phyloP scores from a whole-genome alignment of 2,329 filamentous ascomycete genomes.

The Colletotrichum salicis region DNA sequence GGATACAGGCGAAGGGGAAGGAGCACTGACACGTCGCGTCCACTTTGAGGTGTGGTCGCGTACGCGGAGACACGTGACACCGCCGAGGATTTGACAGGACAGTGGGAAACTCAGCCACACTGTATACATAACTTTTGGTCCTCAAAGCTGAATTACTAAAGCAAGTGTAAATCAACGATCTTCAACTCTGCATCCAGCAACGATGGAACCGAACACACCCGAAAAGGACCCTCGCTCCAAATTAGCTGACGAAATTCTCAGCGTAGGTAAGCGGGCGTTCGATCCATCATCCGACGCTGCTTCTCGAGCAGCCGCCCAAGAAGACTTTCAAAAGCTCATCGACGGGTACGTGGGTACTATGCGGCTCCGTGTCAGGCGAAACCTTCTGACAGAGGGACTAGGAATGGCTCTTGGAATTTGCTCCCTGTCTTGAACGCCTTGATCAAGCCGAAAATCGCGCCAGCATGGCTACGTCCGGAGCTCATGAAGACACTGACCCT shows the following conservation, averaged over 20 bases:
- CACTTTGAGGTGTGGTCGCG: neutral
- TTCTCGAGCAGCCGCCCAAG: constrained; percentile 46
- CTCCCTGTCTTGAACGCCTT: constrained; percentile 71
- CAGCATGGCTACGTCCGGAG: constrained; percentile 67
- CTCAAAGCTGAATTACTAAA: constrained; percentile 2
- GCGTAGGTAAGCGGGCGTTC: constrained; percentile 60
- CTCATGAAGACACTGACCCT: constrained; percentile 68
- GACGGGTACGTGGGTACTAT: constrained; percentile 52
- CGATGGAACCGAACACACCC: constrained; percentile 28
- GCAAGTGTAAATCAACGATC: neutral
- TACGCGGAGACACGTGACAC: constrained; percentile 43
- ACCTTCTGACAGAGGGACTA: constrained; percentile 25
- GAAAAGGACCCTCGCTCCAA: constrained; percentile 23
- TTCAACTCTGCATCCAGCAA: neutral
- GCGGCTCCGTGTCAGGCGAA: constrained; percentile 37
- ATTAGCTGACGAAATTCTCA: constrained; percentile 48
- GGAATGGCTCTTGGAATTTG: constrained; percentile 59
- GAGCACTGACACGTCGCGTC: constrained; percentile 2
- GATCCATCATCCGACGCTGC: constrained; percentile 51
- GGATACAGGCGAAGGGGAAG: neutral
- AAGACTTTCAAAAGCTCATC: constrained; percentile 59
- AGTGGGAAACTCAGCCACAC: neutral
- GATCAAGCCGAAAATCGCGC: constrained; percentile 69
- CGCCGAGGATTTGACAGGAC: neutral
- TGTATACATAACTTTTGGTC: neutral